Evolutionary conservation across 257 asterid species (phyloP), one percentile per base, ranked within the genome.

Genomic region (Paraleonurus japonicus): DNA sequence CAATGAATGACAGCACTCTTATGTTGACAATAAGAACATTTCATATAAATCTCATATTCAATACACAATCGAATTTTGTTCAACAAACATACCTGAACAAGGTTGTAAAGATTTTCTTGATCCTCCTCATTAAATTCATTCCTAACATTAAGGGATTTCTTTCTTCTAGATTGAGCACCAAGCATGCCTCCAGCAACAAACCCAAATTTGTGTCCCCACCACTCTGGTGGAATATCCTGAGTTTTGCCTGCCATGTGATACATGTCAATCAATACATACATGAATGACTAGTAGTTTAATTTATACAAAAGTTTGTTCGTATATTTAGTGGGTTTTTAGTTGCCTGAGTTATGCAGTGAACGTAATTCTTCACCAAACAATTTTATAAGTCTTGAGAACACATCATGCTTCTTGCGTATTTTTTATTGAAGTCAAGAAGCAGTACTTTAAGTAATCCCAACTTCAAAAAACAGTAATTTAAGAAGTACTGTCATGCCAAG

Each of bases 161-260:
- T 95, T 74, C 85, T 81, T 77, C 70, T 81, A 61, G 90, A 84
- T 82, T 87, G 90, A 62, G 96, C 90, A 68, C 98, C 97, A 67
- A 95, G 97, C 80, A 88, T 77, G 54, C 98, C 98, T 65, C 98
- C 99, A 45, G 86, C 77, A 27, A 88, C 80, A 77, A 92, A 92
- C 54, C 99, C 99, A 43, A 71, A 75, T 75, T 87, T 85, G 85
- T 82, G 81, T 28, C 97, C 99, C 97, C 98, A 92, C 99, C 98
- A 95, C 16, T 85, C 94, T 4, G 85, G 78, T 24, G 97, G 82
- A 82, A 87, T 67, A 16, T 75, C 90, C 81, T 79, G 87, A 71
- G 74, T 76, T 71, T 73, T 71, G 32, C 54, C 94, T 85, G 86
- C 50, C 28, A 73, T 1, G 47, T 69, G 24, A 30, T 65, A 37